Evolutionary conservation across 257 asterid species (phyloP), one percentile per base, ranked within the genome.

Genomic region (Schizonepeta tenuifolia): DNA sequence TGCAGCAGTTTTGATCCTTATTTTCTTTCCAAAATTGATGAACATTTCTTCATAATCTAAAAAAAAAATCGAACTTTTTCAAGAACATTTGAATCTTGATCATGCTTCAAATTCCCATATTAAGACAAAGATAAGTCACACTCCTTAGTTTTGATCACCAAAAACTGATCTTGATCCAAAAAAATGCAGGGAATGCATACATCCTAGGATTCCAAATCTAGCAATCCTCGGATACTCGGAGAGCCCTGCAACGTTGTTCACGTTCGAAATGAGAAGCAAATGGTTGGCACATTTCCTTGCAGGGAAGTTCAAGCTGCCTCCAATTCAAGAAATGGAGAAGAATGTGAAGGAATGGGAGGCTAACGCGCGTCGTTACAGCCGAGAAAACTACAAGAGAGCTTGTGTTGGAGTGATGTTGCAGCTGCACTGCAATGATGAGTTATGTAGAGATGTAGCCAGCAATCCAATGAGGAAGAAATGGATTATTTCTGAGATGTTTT

Each of bases 221-320:
- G 92, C 90, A 20, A 83, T 88, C 61, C 67, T 86, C 7, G 95
- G 92, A 3, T 88, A 86, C 35, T 80, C 87, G 0, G 90, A 84
- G 84, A 82, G 88, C 70, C 90, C 88, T 0, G 72, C 90, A 6
- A 79, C 80, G 0, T 20, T 84, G 61, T 84, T 81, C 59, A 74
- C 90, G 1, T 83, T 85, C 2, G 95, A 86, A 36, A 69, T 88
- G 75, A 80, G 86, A 65, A 75, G 77, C 81, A 88, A 83, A 64
- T 86, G 90, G 95, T 3, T 86, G 6, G 76, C 87, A 13, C 74
- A 78, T 81, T 84, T 88, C 49, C 87, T 88, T 4, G 86, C 80
- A 4, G 87, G 95, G 6, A 62, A 73, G 9, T 83, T 88, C 40
- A 66, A 15, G 67, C 70, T 86, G 20, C 92, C 92, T 1, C 24